Conservation (phyloP, 1,139 yeast genomes). For the Pneumocystis canis region DNA sequence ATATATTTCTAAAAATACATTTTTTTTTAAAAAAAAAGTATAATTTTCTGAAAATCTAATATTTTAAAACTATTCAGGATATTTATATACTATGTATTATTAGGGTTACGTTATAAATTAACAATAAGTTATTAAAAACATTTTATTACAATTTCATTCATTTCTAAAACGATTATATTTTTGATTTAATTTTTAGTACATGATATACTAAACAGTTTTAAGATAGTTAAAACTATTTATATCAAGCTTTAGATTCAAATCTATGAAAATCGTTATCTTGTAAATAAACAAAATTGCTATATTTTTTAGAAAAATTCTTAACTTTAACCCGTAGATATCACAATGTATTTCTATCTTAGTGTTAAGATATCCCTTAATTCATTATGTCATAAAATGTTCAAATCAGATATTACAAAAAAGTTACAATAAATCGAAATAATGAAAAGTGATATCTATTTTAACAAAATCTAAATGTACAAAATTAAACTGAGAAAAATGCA, state of each 20-base stretch:
- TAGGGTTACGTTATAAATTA: neutral
- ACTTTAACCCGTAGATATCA: neutral
- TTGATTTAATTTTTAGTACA: neutral
- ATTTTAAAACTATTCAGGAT: too few relatives aligned
- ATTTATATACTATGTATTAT: too few relatives aligned
- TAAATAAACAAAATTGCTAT: neutral
- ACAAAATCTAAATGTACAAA: neutral
- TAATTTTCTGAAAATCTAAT: neutral
- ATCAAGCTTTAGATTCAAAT: neutral
- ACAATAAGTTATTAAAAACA: neutral
- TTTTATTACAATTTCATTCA: neutral
- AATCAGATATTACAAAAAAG: neutral
- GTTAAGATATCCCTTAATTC: neutral
- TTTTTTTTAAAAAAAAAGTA: neutral
- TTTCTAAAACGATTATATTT: neutral
- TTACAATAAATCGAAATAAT: neutral
- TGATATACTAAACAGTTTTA: neutral
- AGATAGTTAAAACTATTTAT: neutral
- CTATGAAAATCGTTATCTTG: neutral
- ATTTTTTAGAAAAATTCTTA: neutral
- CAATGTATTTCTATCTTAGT: neutral
- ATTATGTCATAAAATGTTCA: neutral
- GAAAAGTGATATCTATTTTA: neutral
- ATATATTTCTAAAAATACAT: neutral
- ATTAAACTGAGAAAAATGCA: neutral